Evolutionary conservation across 768 basidiomycete species (phyloP), one percentile per base, ranked within the genome.

Genomic region (Pleurotus platypus): DNA sequence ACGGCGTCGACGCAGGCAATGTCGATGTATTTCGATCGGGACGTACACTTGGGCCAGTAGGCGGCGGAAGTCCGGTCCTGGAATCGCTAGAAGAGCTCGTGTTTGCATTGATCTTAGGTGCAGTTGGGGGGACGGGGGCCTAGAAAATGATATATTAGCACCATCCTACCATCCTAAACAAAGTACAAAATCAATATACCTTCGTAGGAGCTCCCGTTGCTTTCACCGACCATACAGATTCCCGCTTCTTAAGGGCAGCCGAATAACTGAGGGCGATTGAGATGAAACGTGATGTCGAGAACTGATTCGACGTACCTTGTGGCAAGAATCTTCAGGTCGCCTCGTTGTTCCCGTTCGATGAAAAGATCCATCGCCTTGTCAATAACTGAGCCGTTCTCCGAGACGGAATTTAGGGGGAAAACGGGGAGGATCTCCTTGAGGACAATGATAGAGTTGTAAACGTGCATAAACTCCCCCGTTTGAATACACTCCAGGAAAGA

Each of bases 381-480:
- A 45, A 93, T 77, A 40, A 69, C 72, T 8, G 74, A 64, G 11
- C 87, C 90, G 24, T 77, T 74, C 55, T 78, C 80, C 45, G 73
- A 72, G 39, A 87, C 82, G 9, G 82, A 72, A 15, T 84, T 81
- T 8, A 90, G 66, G 24, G 96, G 96, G 72, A 97, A 97, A 49
- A 92, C 88, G 1, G 91, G 87, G 27, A 94, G 79, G 18, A 98
- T 84, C 69, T 97, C 92, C 66, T 94, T 92, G 61, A 97, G 78
- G 26, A 99, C 87, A 39, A 95, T 84, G 70, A 98, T 90, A n/a
- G 92, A 82, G 67, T 99, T 99, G 71, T 96, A 95, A 55, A 98
- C 91, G 64, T 94, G 94, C 90, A 98, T 96, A 69, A 95, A 98
- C 65, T 95, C 95, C 49, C 83, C 84, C 2, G 94, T 89, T 64